phyloP scores from a whole-genome alignment of 176 grass and related monocot species.

The Urochloa ruziziensis region DNA sequence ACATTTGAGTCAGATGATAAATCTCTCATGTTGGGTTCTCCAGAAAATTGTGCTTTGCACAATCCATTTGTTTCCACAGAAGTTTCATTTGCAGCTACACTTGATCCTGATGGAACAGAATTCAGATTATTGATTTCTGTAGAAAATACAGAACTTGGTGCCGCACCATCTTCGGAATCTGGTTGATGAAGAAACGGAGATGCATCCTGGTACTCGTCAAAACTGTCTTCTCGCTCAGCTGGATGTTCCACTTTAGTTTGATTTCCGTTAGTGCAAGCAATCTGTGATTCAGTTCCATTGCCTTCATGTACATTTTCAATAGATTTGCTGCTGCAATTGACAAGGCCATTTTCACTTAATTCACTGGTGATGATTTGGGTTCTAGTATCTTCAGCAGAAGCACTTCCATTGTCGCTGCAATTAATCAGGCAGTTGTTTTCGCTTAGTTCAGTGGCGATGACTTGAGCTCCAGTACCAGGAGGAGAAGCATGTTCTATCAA shows the following conservation, averaged over 20 bases:
- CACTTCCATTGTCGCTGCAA: not conserved
- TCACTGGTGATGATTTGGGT: not conserved
- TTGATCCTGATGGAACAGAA: constrained; percentile 5
- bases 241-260: constrained; percentile 2
- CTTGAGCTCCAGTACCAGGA: constrained; percentile 13
- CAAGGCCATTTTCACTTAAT: not conserved
- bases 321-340: not conserved
- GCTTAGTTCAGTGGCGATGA: not conserved
- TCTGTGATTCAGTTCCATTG: not conserved
- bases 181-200: constrained; percentile 45
- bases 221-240: constrained; percentile 39
- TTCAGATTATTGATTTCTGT: constrained; percentile 37
- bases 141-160: constrained; percentile 14
- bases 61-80: constrained; percentile 24
- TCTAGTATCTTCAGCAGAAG: not conserved
- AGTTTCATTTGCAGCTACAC: constrained; percentile 16
- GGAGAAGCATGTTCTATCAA: constrained; percentile 29
- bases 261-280: constrained; percentile 3
- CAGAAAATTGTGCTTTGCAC: constrained; percentile 9
- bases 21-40: constrained; percentile 14
- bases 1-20: constrained; percentile 19
- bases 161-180: constrained; percentile 32
- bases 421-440: not conserved
- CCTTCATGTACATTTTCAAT: constrained; percentile 22
- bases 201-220: constrained; percentile 49